Evolutionary conservation across 2,329 filamentous ascomycete species (phyloP), one percentile per base, ranked within the genome.

Genomic region (Colletotrichum tabaci): DNA sequence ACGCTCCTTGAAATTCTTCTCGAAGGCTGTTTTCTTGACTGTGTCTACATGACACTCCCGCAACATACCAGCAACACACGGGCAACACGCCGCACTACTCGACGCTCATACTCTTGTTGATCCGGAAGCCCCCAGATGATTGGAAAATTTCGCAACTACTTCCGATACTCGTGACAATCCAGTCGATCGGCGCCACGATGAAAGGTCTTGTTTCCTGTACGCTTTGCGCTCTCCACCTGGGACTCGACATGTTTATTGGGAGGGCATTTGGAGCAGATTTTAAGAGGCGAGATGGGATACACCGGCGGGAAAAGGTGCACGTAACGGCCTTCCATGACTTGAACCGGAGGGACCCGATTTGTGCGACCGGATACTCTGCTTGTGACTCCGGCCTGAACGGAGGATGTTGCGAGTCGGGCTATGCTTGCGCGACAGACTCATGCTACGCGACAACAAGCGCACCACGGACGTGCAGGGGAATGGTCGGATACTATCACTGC

Each of bases 401-500:
- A 44, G 84, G 83, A 44, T 88, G 86, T 67, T 88, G 86, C 69
- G 86, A 87, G 1, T 77, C 82, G 5, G 77, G 81, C 49, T 89
- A 87, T 74, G 79, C 80, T 4, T 90, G 88, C 77, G 86, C 79
- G 2, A 80, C 79, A 55, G 80, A 84, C 44, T 85, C 84, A 46
- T 88, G 87, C 71, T 83, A 82, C 74, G 84, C 84, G 15, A 86
- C 85, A 5, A 85, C 84, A 0, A 83, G 79, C 47, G 82, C 81
- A 15, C 81, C 84, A 15, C 80, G 81, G 7, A 82, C 83, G 3
- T 83, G 85, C 77, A 62, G 80, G 74, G 75, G 81, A 67, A 42
- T 58, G 4, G 73, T 75, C 4, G 82, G 83, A 7, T 87, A 82
- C 66, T 83, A 82, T 66, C 76, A 77, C 47, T 88, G 86, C 72